phyloP scores from a whole-genome alignment of 192 early-diverging fungal genomes.

The Dispira parvispora region DNA sequence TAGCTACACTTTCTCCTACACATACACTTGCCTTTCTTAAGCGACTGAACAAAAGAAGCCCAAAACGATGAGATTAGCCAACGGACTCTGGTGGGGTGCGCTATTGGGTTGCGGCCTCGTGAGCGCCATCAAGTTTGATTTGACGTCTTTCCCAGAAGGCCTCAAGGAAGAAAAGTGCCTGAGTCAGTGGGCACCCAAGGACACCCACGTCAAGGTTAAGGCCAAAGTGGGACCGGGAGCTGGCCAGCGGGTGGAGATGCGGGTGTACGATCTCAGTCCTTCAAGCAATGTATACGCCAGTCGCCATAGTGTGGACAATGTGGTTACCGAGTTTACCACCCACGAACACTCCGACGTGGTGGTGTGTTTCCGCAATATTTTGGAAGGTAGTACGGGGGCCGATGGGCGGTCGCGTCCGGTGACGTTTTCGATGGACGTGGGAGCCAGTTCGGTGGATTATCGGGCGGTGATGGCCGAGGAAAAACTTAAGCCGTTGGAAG shows the following conservation, averaged over 20 bases:
- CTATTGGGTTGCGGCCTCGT: not conserved
- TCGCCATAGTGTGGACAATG: conserved; percentile 43
- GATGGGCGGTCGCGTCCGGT: conserved; percentile 36
- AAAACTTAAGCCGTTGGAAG: conserved; percentile 74
- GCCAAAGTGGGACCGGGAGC: conserved; percentile 53
- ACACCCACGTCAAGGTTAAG: conserved; percentile 50
- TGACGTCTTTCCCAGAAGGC: conserved; percentile 31
- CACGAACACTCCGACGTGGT: conserved; percentile 70
- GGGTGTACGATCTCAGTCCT: conserved; percentile 54
- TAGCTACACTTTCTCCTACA: too few species aligned
- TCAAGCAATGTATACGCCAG: conserved; percentile 50
- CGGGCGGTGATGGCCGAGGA: conserved; percentile 47
- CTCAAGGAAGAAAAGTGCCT: conserved; percentile 40
- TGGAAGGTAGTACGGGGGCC: conserved; percentile 32
- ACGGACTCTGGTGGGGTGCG: not conserved
- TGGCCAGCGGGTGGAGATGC: conserved; percentile 44
- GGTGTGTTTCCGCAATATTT: conserved; percentile 69
- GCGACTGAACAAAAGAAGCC: too few species aligned
- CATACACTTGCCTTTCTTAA: too few species aligned
- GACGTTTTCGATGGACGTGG: conserved; percentile 64
- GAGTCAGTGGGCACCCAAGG: conserved; percentile 53
- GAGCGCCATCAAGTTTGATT: conserved; percentile 64
- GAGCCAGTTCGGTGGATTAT: conserved; percentile 70
- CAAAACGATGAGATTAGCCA: too few species aligned
- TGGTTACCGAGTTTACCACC: conserved; percentile 61